These are phyloP conservation scores for Nymphaea colorata DNA, from an alignment of 164 flowering plant genomes.

Conservation along the genomic window DNA sequence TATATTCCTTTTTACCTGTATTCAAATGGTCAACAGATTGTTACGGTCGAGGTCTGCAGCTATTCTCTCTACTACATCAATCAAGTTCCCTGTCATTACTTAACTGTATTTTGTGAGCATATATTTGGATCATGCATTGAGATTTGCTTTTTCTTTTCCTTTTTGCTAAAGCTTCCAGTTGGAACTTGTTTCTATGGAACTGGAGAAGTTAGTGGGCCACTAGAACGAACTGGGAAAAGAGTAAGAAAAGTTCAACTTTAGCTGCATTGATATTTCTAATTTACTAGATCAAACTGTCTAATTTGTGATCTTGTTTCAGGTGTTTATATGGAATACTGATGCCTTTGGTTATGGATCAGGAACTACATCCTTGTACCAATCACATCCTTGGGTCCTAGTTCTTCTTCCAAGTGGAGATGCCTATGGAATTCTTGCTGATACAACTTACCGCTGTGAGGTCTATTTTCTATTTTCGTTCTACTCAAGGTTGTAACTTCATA, in stretches of 20 bases:
- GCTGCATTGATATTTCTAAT: not conserved
- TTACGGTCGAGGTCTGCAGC: conserved; percentile 51
- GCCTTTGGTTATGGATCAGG: conserved; percentile 82
- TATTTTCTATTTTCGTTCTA: conserved; percentile 5
- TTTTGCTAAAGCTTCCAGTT: conserved; percentile 48
- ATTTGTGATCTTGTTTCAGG: conserved; percentile 18
- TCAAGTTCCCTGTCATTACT: too few relatives aligned
- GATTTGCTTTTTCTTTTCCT: too few relatives aligned
- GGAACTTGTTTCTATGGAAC: conserved; percentile 89
- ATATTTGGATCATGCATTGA: too few relatives aligned
- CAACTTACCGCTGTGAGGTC: conserved; percentile 86
- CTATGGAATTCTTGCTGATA: conserved; percentile 85
- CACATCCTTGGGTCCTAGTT: conserved; percentile 96
- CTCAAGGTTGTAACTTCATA: not conserved
- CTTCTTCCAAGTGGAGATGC: conserved; percentile 84
- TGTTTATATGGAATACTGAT: conserved; percentile 87
- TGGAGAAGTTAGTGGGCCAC: conserved; percentile 87
- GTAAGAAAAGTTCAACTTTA: conserved; percentile 22
- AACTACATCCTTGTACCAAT: conserved; percentile 86
- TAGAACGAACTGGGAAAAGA: conserved; percentile 88
- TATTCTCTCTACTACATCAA: not conserved
- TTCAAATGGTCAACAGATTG: conserved; percentile 48
- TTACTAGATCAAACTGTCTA: not conserved
- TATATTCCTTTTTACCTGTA: conserved; percentile 54
- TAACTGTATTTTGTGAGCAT: too few relatives aligned